Conservation (phyloP, 2,329 filamentous ascomycete genomes). For the Epicoccum sorghinum region DNA sequence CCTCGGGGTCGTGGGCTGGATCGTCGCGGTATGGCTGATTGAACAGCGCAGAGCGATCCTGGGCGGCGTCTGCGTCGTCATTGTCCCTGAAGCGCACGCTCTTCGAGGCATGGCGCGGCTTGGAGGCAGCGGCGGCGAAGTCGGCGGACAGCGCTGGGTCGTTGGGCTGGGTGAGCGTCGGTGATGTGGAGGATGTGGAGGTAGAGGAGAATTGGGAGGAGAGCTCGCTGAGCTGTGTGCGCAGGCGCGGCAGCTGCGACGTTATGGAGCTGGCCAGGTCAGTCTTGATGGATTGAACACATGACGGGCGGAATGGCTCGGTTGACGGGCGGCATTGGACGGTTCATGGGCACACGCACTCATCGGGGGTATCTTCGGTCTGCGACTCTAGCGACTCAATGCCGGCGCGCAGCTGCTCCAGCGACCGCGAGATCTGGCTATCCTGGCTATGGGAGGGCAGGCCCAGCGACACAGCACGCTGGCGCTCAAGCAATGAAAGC, state of each 20-base stretch:
- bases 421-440: conserved; percentile 83
- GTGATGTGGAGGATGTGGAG: conserved; percentile 37
- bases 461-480: conserved; percentile 81
- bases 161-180: conserved; percentile 53
- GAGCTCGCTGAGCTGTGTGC: conserved; percentile 76
- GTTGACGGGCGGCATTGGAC: no score
- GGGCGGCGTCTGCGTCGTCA: conserved; percentile 51
- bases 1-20: conserved; percentile 51
- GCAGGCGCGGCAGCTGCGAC: conserved; percentile 70
- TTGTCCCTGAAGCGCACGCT: conserved; percentile 84
- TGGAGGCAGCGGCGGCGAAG: conserved; percentile 47
- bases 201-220: conserved; percentile 73
- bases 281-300: not conserved
- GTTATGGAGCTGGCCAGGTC: conserved; percentile 35
- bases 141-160: conserved; percentile 46
- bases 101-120: conserved; percentile 59
- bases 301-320: no score
- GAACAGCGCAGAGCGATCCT: conserved; percentile 63
- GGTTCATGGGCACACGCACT: conserved; percentile 41
- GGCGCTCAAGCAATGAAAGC: conserved; percentile 88
- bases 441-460: conserved; percentile 82
- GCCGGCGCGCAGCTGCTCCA: conserved; percentile 84
- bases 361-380: conserved; percentile 65
- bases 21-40: conserved; percentile 72
- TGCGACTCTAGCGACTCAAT: conserved; percentile 71